phyloP scores from a whole-genome alignment of 345 rosid genomes.

The Aquilaria malaccensis region DNA sequence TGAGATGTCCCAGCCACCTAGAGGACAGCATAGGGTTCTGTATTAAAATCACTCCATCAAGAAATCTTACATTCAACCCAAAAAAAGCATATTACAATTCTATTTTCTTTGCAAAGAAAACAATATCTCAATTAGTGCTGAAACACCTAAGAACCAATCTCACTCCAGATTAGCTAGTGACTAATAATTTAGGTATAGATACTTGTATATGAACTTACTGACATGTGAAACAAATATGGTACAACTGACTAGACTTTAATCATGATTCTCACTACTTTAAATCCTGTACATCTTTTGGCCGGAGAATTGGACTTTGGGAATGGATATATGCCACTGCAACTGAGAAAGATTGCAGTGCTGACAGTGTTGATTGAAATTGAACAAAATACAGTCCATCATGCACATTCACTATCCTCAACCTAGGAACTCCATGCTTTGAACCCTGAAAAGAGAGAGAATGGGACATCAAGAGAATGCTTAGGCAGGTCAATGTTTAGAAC shows the following conservation, averaged over 20 bases:
- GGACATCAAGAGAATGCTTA: constrained; percentile 6
- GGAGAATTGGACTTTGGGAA: constrained; percentile 45
- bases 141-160: constrained; percentile 15
- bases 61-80: constrained; percentile 21
- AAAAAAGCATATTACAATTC: constrained; percentile 19
- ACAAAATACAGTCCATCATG: constrained; percentile 64
- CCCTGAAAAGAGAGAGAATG: constrained; percentile 43
- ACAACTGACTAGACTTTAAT: constrained; percentile 24
- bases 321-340: constrained; percentile 82
- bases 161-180: constrained; percentile 16
- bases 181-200: constrained; percentile 19
- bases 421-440: constrained; percentile 38
- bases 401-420: constrained; percentile 62
- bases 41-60: constrained; percentile 6
- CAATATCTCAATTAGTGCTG: constrained; percentile 17
- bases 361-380: constrained; percentile 55
- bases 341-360: constrained; percentile 75
- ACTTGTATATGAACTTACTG: constrained; percentile 21
- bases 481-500: not conserved
- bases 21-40: not conserved
- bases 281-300: constrained; percentile 40
- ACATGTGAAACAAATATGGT: constrained; percentile 16
- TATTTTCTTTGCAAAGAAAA: constrained; percentile 11
- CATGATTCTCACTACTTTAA: constrained; percentile 19
- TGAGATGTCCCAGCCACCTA: not conserved